Conservation (phyloP, 2,329 filamentous ascomycete genomes). For the Aspergillus quadrilineatus region DNA sequence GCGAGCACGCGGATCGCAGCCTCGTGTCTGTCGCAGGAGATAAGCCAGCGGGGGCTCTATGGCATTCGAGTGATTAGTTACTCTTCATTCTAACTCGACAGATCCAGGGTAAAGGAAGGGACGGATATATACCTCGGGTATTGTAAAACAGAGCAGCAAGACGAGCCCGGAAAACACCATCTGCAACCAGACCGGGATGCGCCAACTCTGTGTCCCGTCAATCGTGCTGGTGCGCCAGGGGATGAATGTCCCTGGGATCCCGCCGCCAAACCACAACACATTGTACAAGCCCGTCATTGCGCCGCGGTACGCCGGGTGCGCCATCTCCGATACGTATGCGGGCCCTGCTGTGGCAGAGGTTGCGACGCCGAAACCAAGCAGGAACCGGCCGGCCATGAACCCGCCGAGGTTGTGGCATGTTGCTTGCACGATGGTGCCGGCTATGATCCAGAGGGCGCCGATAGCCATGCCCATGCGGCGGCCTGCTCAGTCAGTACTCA, state of each 20-base stretch:
- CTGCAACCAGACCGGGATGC: slow-evolving; percentile 59
- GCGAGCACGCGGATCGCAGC: slow-evolving; percentile 57
- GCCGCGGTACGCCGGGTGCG: slow-evolving; percentile 36
- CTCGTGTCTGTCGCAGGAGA: slow-evolving; percentile 58
- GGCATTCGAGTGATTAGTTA: not conserved
- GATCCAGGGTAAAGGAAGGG: not conserved
- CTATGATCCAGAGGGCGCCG: slow-evolving; percentile 27
- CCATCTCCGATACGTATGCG: slow-evolving; percentile 40
- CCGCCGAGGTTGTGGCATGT: slow-evolving; percentile 25
- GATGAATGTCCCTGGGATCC: slow-evolving; percentile 52
- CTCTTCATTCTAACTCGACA: not conserved
- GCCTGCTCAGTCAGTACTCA: slow-evolving; percentile 12
- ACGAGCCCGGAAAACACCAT: slow-evolving; percentile 50
- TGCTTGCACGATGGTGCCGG: slow-evolving; percentile 30
- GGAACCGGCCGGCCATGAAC: slow-evolving; percentile 34
- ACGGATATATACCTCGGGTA: slow-evolving; percentile 40
- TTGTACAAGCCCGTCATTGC: slow-evolving; percentile 45
- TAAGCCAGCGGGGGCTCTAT: slow-evolving; percentile 63
- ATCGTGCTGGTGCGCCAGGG: slow-evolving; percentile 41
- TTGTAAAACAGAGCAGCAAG: slow-evolving; percentile 50
- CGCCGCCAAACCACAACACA: slow-evolving; percentile 45
- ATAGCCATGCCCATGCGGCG: slow-evolving; percentile 30
- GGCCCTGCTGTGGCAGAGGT: slow-evolving; percentile 29
- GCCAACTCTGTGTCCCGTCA: slow-evolving; percentile 54
- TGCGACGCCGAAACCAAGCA: slow-evolving; percentile 33